Base-by-base conservation (phyloP, 2,329 filamentous ascomycete species). In the Pezicula carpinea region DNA sequence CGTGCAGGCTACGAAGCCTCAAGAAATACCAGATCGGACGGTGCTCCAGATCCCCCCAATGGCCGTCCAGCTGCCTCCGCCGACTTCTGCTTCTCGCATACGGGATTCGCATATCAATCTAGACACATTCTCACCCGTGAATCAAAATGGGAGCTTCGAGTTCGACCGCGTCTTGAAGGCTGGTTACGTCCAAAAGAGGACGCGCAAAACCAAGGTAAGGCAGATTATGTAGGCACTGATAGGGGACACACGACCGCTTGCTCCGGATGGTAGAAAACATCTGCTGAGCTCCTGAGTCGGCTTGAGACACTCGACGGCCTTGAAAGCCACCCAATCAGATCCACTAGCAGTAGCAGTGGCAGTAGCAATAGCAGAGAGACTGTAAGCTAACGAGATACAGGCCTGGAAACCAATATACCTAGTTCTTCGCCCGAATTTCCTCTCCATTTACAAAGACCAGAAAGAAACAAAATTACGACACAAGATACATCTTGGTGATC, bases 101-200 rank as follows among this genome's bases (percentile, higher is more conserved):
- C 60, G 60, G 21, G 60, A 60, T 45, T 59, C 57, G 46, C 74
- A 79, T 56, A 66, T 80, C 21, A 72, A 71, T 21, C 63, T 85
- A 36, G 82, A 87, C 54, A 75, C 83, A 14, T 83, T 89, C 61
- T 93, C 89, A 23, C 89, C 90, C 3, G 89, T 97, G 54, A 95
- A 92, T 64, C 85, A 95, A 67, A 91, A 95, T 67, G 93, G 93
- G 53, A 93, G 89, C 67, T 99, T 96, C 66, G 91, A 93, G 62
- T 95, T 95, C 62, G 93, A 99, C 67, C 85, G 90, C 43, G 88
- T 97, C 46, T 79, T 97, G 66, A 97, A 95, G 71, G 83, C 85
- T 48, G 91, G 92, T 49, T 86, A 85, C 56, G 83, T 96, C 33
- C 79, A 87, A 62, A 95, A 95, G 69, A 82, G 92, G 57, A 95